phyloP scores from a whole-genome alignment of 1,139 yeast species.

The Yamadazyma jaroonii region DNA sequence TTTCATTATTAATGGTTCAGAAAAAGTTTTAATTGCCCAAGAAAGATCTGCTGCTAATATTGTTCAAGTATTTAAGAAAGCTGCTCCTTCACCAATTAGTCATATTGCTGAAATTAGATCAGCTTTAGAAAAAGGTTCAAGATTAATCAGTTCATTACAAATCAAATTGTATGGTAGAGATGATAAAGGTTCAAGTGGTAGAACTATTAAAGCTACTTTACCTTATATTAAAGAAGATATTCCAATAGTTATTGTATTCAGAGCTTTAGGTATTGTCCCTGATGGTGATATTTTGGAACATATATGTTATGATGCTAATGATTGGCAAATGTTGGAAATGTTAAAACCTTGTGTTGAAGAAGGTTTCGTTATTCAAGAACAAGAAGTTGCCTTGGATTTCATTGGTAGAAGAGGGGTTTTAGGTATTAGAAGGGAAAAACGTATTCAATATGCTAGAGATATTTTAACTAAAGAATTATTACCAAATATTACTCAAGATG shows the following conservation, averaged over 20 bases:
- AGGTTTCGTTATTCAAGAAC: conserved; percentile 96
- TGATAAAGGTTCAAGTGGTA: conserved; percentile 65
- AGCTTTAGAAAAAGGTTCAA: conserved; percentile 94
- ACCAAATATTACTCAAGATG: conserved; percentile 96
- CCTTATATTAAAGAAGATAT: conserved; percentile 97
- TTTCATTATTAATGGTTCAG: conserved; percentile 96
- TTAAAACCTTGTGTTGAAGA: conserved; percentile 98
- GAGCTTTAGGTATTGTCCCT: conserved; percentile 98
- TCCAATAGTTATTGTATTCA: conserved; percentile 92
- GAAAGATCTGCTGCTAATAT: conserved; percentile 98
- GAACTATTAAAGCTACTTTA: conserved; percentile 90
- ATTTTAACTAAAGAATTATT: conserved; percentile 92
- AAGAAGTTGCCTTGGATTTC: conserved; percentile 96
- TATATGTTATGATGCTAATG: conserved; percentile 95
- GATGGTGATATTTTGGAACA: conserved; percentile 99
- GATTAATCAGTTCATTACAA: conserved; percentile 91
- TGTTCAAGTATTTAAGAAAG: conserved; percentile 96
- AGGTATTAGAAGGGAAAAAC: conserved; percentile 95
- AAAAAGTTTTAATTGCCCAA: conserved; percentile 96
- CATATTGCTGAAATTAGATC: conserved; percentile 96
- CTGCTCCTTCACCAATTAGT: conserved; percentile 95
- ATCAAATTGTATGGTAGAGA: conserved; percentile 87
- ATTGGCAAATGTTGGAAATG: conserved; percentile 99
- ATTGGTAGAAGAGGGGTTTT: conserved; percentile 97
- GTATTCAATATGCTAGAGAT: conserved; percentile 97